Evolutionary conservation across 306 rosid genomes (phyloP).

Genomic region (Pterocarpus santalinus): DNA sequence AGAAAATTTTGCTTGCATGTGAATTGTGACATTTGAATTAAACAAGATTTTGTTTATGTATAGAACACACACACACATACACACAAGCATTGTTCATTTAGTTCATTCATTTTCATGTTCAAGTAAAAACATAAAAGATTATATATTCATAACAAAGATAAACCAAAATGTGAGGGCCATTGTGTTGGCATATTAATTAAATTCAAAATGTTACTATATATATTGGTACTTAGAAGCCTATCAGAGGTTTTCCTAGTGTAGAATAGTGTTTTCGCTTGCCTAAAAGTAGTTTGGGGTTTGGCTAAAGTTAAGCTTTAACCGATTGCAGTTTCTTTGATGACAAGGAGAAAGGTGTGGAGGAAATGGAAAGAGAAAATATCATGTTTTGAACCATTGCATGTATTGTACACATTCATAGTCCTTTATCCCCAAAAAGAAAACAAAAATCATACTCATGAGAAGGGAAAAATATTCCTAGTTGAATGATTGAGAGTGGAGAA

Average conservation of each 20-base stretch:
- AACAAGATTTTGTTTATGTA: not conserved
- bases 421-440: not conserved
- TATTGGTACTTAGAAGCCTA: not conserved
- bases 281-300: not conserved
- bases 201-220: conserved; percentile 13
- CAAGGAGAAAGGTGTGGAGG: not conserved
- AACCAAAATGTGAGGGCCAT: conserved; percentile 8
- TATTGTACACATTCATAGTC: not conserved
- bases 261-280: not conserved
- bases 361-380: not conserved
- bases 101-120: conserved; percentile 12
- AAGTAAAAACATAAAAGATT: not conserved
- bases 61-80: not conserved
- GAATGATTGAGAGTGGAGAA: not conserved
- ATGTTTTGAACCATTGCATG: not conserved
- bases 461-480: not conserved
- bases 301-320: not conserved
- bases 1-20: not conserved
- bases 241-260: not conserved
- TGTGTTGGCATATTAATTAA: not conserved
- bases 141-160: not conserved
- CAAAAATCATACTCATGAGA: conserved; percentile 9
- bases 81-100: not conserved
- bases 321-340: not conserved
- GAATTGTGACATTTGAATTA: conserved; percentile 25